Base-by-base conservation (phyloP, 2,329 filamentous ascomycete species). In the Monosporascus sp. region DNA sequence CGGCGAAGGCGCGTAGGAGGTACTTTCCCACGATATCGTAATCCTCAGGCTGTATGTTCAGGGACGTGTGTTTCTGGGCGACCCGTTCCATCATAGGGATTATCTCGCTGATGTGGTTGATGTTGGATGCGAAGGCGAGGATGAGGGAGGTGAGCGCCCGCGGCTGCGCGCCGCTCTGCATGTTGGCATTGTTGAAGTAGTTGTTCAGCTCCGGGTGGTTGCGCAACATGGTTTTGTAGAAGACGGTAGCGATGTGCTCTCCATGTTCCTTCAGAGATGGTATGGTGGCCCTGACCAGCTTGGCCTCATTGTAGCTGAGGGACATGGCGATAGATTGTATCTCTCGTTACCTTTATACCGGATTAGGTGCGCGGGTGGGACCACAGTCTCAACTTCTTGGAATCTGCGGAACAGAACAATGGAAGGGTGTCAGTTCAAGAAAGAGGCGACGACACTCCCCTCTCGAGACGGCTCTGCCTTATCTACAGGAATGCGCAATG, bases 51-150 rank as follows among this genome's bases (percentile, higher is more conserved):
- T 74, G 75, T 64, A 91, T 84, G 61, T 82, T 82, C 2, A 91
- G 76, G 1, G 84, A 87, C 55, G 81, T 87, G 68, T 91, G 88
- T 70, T 90, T 91, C 67, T 90, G 82, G 67, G 85, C 87, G 61
- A 81, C 77, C 27, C 78, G 75, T 67, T 81, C 79, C 50, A 81
- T 73, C 57, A 75, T 78, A 46, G 77, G 76, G 37, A 76, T 75
- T 49, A 81, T 68, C 65, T 81, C 78, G 64, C 74, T 77, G 54
- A 78, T 80, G 70, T 81, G 73, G 68, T 86, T 82, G 67, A 91
- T 88, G 70, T 90, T 83, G 55, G 80, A 74, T 51, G 88, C 88
- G 64, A 89, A 91, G 58, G 82, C 84, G 59, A 87, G 82, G 47
- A 91, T 82, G 26, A 86, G 77, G 46, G 76, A 74, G 0, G 85